Base-by-base conservation (phyloP, 192 early-diverging fungal species). In the Coemansia furcata region DNA sequence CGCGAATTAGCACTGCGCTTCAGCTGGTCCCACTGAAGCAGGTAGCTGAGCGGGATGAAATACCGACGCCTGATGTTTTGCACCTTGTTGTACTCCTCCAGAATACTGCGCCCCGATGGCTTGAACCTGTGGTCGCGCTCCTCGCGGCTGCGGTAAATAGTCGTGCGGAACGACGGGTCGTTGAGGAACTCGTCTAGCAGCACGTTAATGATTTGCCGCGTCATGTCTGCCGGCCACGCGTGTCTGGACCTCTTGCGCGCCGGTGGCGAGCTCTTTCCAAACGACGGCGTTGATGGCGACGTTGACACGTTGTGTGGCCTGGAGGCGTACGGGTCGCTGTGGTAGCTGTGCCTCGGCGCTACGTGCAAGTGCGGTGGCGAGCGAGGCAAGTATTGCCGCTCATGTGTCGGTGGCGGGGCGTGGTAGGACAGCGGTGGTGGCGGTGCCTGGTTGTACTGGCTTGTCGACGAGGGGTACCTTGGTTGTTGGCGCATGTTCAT, bases 41-140 rank as follows among this genome's bases (percentile, higher is more conserved):
- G 46, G 23, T 80, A 80, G 63, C 77, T 80, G 17, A 80, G 69
- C 15, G 77, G 77, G n/a, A 80, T 80, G 63, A 80, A 80, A 50
- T 74, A 80, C 26, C 77, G 68, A 1, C 77, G 65, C 4, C 77
- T 66, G 26, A 74, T 67, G 62, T 80, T 80, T 49, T 80, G 78
- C 23, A 80, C 62, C 66, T 80, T 80, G 69, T 80, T 80, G 70
- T 80, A 80, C 43, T 80, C 78, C 37, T 80, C 73, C 42, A 80
- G 42, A 23, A 80, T 75, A 19, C 60, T 72, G 8, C 78, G 68
- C 0, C 78, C 78, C 10, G 78, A 80, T 2, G 62, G 35, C 15
- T 38, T 36, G 47, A 80, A 80, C 12, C 78, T 62, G 40, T 66
- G 63, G 67, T 80, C 78, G 46, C 78, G 78, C 54, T 80, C 78